Evolutionary conservation across 1,284 basidiomycete genomes (phyloP), one percentile per base, ranked within the genome.

Genomic region (Gomphus sp.): DNA sequence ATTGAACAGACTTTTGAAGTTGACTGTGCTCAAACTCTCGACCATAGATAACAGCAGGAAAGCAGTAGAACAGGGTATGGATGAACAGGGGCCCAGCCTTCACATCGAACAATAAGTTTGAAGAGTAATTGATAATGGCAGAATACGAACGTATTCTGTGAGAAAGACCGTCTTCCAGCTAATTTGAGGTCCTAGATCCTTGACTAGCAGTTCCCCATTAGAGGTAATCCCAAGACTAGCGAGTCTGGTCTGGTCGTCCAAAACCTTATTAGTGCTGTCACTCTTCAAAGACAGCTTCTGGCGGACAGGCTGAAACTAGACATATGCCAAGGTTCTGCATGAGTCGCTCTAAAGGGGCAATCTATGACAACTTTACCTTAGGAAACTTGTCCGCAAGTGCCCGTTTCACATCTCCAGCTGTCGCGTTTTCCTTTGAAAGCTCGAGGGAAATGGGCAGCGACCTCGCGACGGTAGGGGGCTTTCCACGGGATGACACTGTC

Each of bases 31-130:
- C 74, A 37, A 92, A 85, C 16, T 77, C 71, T 25, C 74, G 72
- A 9, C 91, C 80, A 68, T 89, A 95, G 69, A 91, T 79, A 31
- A 85, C 51, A 51, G 78, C 73, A 1, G 86, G 85, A 63, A 87
- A 80, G 67, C 84, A 75, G 72, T 94, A 96, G 60, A 97, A 75
- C 36, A 95, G 70, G 0, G 96, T 93, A 71, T 98, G 95, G 66
- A 99, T 89, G 66, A 98, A 63, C 57, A 99, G 79, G 0, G 96
- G 96, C 2, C 97, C 97, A 55, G 77, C 74, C 93, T 96, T 63
- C 6, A 47, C 60, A 53, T 10, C 18, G 1, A 43, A 49, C 43
- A 6, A 60, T 18, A 31, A 28, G 33, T 52, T 34, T 16, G 7
- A 18, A 16, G 31, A 11, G 4, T 3, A 37, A 36, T 28, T 33